A percentile compares a stretch with the other conserved stretches of the same genome.
Evolutionary conservation across 805 yeast species (phyloP).

Genomic region (Jamesozyma rosinii): DNA sequence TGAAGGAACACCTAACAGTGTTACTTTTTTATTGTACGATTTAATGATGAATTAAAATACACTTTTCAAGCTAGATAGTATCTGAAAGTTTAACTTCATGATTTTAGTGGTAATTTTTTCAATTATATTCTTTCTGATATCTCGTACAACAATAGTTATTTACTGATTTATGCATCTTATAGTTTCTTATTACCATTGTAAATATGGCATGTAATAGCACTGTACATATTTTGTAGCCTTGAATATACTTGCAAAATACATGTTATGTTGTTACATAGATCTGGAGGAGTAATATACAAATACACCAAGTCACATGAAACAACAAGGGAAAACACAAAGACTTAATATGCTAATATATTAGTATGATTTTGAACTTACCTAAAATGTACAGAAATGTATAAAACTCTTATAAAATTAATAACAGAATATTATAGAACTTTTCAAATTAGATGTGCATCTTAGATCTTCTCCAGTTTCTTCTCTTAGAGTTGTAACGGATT

Average conservation of each 20-base stretch:
- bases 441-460: constrained; percentile 80
- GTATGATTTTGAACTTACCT: constrained; percentile 2
- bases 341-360: constrained; percentile 4
- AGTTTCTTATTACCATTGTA: too few relatives aligned
- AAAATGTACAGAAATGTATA: constrained; percentile 3
- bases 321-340: too few relatives aligned
- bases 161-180: too few relatives aligned
- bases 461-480: constrained; percentile 99
- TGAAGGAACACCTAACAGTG: neutral
- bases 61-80: constrained; percentile 31
- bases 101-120: constrained; percentile 21
- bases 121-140: constrained; percentile 1
- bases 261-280: too few relatives aligned
- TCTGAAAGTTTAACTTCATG: constrained; percentile 26
- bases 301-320: too few relatives aligned
- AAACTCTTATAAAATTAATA: constrained; percentile 5
- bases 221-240: too few relatives aligned
- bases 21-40: neutral
- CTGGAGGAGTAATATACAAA: too few relatives aligned
- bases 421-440: constrained; percentile 2
- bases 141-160: neutral
- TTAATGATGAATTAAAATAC: constrained; percentile 27
- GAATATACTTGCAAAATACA: too few relatives aligned
- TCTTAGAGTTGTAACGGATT: constrained; percentile 98
- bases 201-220: too few relatives aligned